These are phyloP conservation scores for Thelephora ganbajun DNA, from an alignment of 768 basidiomycete species.

Conservation along the genomic window DNA sequence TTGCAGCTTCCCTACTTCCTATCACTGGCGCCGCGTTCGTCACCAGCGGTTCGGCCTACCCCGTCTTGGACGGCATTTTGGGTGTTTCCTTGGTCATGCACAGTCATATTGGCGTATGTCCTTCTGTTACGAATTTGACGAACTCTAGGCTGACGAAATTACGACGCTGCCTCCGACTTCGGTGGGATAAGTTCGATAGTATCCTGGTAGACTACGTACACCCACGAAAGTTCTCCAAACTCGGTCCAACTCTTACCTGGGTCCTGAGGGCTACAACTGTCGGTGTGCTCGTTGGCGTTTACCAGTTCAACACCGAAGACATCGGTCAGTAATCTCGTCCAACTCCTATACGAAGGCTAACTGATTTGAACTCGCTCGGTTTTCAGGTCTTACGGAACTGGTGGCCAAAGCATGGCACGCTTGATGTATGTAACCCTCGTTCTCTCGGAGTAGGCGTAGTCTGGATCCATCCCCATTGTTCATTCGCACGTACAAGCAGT, in stretches of 20 bases:
- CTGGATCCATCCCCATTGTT: no score
- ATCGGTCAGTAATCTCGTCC: slow-evolving; percentile 49
- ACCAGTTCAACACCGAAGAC: slow-evolving; percentile 98
- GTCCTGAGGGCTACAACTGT: slow-evolving; percentile 61
- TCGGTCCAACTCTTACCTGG: slow-evolving; percentile 67
- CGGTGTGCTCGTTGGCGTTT: slow-evolving; percentile 77
- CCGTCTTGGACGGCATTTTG: slow-evolving; percentile 81
- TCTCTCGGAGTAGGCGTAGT: no score
- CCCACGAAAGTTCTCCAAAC: slow-evolving; percentile 79
- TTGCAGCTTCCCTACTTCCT: slow-evolving; percentile 81
- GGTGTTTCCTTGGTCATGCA: slow-evolving; percentile 84
- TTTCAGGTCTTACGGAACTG: slow-evolving; percentile 71
- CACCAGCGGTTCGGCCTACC: slow-evolving; percentile 60
- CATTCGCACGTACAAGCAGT: no score
- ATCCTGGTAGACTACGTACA: slow-evolving; percentile 84
- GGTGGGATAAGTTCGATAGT: slow-evolving; percentile 48
- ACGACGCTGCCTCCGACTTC: background rate
- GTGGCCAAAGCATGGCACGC: slow-evolving; percentile 76
- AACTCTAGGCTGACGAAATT: no score
- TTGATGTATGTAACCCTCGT: slow-evolving; percentile 17
- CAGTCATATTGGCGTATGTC: slow-evolving; percentile 84
- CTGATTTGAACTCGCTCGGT: slow-evolving; percentile 9
- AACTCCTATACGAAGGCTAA: background rate
- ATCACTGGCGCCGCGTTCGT: slow-evolving; percentile 79
- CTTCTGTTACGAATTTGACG: background rate